Conservation (phyloP, 2,329 filamentous ascomycete genomes). For the Hypoxylon sp. region DNA sequence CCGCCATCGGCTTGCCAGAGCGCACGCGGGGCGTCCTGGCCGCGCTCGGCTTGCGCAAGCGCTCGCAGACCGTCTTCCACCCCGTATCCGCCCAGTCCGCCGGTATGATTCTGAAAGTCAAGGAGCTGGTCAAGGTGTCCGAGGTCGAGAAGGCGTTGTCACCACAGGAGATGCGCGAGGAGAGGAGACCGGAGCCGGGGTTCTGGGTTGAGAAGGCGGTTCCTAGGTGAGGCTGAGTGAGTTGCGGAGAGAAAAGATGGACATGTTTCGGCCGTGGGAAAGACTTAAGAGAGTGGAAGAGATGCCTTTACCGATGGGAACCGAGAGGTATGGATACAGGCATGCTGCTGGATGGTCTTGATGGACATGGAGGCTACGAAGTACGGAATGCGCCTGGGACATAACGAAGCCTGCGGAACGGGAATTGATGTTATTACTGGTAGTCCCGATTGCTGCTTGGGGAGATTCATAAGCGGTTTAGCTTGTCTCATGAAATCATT, state of each 20-base stretch:
- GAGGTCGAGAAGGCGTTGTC: slow-evolving; percentile 75
- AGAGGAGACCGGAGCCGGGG: slow-evolving; percentile 78
- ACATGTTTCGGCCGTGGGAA: background rate
- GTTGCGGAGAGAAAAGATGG: background rate
- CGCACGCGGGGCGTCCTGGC: slow-evolving; percentile 82
- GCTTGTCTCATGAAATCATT: background rate
- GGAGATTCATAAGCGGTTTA: background rate
- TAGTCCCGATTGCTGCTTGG: background rate
- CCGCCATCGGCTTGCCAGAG: slow-evolving; percentile 84
- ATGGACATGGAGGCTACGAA: background rate
- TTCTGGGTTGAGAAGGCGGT: slow-evolving; percentile 77
- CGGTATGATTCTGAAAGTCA: slow-evolving; percentile 92
- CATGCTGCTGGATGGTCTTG: no score
- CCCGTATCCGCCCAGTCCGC: slow-evolving; percentile 82
- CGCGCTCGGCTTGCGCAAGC: slow-evolving; percentile 84
- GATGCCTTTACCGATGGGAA: no score
- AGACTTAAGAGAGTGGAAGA: no score
- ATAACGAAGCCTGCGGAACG: no score
- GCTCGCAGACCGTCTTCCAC: slow-evolving; percentile 89
- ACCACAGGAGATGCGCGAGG: slow-evolving; percentile 72
- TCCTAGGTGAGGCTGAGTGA: slow-evolving; percentile 43
- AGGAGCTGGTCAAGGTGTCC: slow-evolving; percentile 85
- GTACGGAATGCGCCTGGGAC: background rate
- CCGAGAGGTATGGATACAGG: no score
- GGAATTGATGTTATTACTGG: no score